phyloP scores from a whole-genome alignment of 495 filamentous ascomycete genomes.

The Talaromyces stipitatus region DNA sequence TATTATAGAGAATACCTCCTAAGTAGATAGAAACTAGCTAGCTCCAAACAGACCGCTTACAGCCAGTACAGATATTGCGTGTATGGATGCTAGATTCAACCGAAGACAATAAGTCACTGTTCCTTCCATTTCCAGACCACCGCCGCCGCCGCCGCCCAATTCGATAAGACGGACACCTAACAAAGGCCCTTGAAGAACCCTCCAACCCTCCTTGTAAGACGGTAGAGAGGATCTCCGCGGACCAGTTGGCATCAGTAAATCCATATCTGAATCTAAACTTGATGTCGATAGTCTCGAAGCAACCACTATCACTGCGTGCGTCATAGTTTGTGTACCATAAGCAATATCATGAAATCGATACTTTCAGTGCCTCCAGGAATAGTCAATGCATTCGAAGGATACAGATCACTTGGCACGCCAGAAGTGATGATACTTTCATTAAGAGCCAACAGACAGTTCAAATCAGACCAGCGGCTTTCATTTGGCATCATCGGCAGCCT shows the following conservation, averaged over 20 bases:
- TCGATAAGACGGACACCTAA: not conserved
- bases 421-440: too few species aligned
- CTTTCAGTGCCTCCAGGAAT: not conserved
- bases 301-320: not conserved
- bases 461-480: constrained; percentile 22
- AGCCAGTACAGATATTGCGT: not conserved
- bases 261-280: not conserved
- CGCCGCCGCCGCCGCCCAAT: not conserved
- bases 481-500: constrained; percentile 49
- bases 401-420: too few species aligned
- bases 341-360: not conserved
- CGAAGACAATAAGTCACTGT: not conserved
- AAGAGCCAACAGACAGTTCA: too few species aligned
- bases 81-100: not conserved
- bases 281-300: not conserved
- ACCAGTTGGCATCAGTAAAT: not conserved
- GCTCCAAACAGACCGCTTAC: not conserved
- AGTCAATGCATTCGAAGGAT: not conserved
- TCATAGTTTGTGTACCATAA: not conserved
- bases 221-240: not conserved
- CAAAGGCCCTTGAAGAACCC: not conserved
- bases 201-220: not conserved
- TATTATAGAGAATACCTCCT: not conserved
- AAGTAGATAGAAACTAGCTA: not conserved
- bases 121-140: not conserved